Conservation (phyloP, 176 grass and related monocot species). For the Thalia dealbata region DNA sequence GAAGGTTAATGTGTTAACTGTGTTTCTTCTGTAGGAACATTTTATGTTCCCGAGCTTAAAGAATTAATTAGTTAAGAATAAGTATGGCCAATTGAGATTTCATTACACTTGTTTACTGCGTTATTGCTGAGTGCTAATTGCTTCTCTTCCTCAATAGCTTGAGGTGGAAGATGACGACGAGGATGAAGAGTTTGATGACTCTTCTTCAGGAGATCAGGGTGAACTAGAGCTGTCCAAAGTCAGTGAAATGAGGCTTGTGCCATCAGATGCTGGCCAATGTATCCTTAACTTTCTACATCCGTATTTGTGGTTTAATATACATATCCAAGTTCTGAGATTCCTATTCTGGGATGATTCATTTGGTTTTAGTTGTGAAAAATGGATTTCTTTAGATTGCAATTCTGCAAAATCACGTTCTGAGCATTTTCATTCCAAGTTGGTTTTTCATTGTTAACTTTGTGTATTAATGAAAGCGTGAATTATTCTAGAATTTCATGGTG, state of each 20-base stretch:
- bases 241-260: slow-evolving; percentile 72
- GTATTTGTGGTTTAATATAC: not conserved
- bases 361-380: not conserved
- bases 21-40: too few relatives aligned
- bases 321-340: not conserved
- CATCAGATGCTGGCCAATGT: slow-evolving; percentile 60
- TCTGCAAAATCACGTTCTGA: too few relatives aligned
- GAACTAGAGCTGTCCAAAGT: slow-evolving; percentile 48
- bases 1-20: too few relatives aligned
- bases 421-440: too few relatives aligned
- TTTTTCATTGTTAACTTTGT: too few relatives aligned
- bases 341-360: not conserved
- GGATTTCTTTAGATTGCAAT: not conserved
- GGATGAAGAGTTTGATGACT: slow-evolving; percentile 26
- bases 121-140: not conserved
- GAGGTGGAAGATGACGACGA: slow-evolving; percentile 36
- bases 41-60: not conserved
- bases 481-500: too few relatives aligned
- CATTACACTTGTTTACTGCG: not conserved
- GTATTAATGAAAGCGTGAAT: too few relatives aligned
- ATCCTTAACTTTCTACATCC: slow-evolving; percentile 29
- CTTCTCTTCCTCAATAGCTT: slow-evolving; percentile 40
- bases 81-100: not conserved
- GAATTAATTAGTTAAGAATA: too few relatives aligned
- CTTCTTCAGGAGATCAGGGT: slow-evolving; percentile 35